Evolutionary conservation across 305 asterid species (phyloP).

Genomic region (Solanum aculeatissimum): DNA sequence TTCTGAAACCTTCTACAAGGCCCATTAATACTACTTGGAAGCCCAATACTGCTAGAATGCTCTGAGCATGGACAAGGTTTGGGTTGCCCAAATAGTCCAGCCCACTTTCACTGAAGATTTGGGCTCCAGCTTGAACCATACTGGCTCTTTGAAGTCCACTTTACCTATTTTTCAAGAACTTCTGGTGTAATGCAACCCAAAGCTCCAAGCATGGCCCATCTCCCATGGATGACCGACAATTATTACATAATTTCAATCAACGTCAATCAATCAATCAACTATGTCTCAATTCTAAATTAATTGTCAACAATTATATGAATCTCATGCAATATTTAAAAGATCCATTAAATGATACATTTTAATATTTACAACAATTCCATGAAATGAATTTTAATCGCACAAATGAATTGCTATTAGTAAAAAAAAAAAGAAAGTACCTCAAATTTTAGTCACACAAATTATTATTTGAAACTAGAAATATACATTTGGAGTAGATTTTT

Average conservation of each 20-base stretch:
- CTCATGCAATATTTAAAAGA: not conserved
- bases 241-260: not conserved
- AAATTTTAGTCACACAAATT: too few species aligned
- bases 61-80: slow-evolving; percentile 65
- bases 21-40: slow-evolving; percentile 77
- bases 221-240: slow-evolving; percentile 53
- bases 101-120: slow-evolving; percentile 68
- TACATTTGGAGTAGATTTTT: too few species aligned
- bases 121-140: slow-evolving; percentile 83
- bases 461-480: too few species aligned
- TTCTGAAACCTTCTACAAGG: slow-evolving; percentile 62
- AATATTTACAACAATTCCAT: not conserved
- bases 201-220: slow-evolving; percentile 91
- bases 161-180: slow-evolving; percentile 46
- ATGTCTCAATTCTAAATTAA: not conserved
- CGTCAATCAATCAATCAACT: not conserved
- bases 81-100: slow-evolving; percentile 77
- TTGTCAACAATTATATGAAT: too few species aligned
- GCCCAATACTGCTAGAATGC: slow-evolving; percentile 69
- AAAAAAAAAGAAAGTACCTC: slow-evolving; percentile 30
- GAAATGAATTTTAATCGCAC: not conserved
- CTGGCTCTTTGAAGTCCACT: slow-evolving; percentile 60
- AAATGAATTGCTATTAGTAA: not conserved
- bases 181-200: slow-evolving; percentile 74
- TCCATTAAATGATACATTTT: not conserved